Percentiles rank a stretch among this genome's conserved stretches.
These are phyloP conservation scores for Pochonia chlamydosporia DNA, from an alignment of 2,329 filamentous ascomycete genomes.

Conservation along the genomic window DNA sequence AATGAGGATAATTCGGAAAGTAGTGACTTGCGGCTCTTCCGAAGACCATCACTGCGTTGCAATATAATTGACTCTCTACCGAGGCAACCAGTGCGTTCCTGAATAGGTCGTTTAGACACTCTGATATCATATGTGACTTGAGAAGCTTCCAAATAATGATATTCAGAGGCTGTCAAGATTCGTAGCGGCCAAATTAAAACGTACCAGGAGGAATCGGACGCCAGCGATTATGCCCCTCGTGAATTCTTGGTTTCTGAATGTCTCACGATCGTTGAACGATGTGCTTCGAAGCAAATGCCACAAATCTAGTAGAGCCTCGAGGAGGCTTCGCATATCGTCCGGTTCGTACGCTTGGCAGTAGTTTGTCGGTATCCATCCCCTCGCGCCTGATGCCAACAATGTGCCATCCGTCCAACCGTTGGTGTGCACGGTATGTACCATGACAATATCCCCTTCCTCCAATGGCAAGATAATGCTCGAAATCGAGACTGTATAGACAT, in stretches of 20 bases:
- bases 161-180: too few species aligned
- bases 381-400: constrained; percentile 72
- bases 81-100: constrained; percentile 86
- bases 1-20: constrained; percentile 84
- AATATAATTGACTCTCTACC: constrained; percentile 75
- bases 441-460: constrained; percentile 82
- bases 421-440: constrained; percentile 94
- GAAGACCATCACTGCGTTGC: constrained; percentile 67
- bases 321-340: constrained; percentile 73
- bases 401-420: constrained; percentile 99
- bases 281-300: constrained; percentile 85
- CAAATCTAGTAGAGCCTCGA: constrained; percentile 83
- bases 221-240: constrained; percentile 92
- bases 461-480: constrained; percentile 84
- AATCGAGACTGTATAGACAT: constrained; percentile 68
- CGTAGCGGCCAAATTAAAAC: too few species aligned
- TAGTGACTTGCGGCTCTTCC: constrained; percentile 78
- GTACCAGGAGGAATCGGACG: constrained; percentile 80
- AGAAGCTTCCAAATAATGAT: too few species aligned
- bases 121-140: too few species aligned
- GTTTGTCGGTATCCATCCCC: constrained; percentile 96
- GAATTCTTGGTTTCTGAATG: constrained; percentile 88
- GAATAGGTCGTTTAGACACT: constrained; percentile 11
- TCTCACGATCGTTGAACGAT: constrained; percentile 65
- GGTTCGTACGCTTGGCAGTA: constrained; percentile 96